These are phyloP conservation scores for Macrolepiota albuminosa DNA, from an alignment of 768 basidiomycete genomes.

Conservation along the genomic window DNA sequence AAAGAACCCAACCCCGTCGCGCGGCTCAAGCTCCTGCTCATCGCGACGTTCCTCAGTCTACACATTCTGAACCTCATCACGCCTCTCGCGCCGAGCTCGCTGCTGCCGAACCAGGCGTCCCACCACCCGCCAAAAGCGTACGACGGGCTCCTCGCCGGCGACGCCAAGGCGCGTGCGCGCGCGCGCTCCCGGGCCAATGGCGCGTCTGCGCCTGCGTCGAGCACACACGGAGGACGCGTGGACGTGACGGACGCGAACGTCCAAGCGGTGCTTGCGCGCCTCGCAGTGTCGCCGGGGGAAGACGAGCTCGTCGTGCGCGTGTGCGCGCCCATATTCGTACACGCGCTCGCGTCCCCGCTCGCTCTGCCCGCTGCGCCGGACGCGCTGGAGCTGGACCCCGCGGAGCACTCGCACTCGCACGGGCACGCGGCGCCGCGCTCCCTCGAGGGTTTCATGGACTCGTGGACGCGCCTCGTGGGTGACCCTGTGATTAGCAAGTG, in stretches of 20 bases:
- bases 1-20: constrained; percentile 66
- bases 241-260: constrained; percentile 66
- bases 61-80: constrained; percentile 93
- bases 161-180: constrained; percentile 15
- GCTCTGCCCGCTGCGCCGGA: constrained; percentile 7
- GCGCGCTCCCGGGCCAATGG: too few relatives aligned
- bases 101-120: constrained; percentile 11
- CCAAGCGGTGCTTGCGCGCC: constrained; percentile 40
- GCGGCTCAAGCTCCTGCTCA: constrained; percentile 84
- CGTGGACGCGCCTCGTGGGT: constrained; percentile 88
- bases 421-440: constrained; percentile 30
- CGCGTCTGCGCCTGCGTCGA: too few relatives aligned
- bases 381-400: not conserved
- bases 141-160: constrained; percentile 44
- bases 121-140: constrained; percentile 50
- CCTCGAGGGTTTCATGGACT: constrained; percentile 83
- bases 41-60: constrained; percentile 85
- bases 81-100: constrained; percentile 58
- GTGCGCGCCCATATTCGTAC: constrained; percentile 54
- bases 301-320: constrained; percentile 55
- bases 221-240: constrained; percentile 57
- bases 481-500: constrained; percentile 94
- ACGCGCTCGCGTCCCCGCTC: constrained; percentile 10
- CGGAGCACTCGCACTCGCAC: too few relatives aligned
- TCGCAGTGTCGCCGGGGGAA: constrained; percentile 13